A percentile compares a stretch with the other conserved stretches of the same genome.
These are phyloP conservation scores for Sechiopsis laciniata DNA, from an alignment of 306 rosid genomes.

Conservation along the genomic window DNA sequence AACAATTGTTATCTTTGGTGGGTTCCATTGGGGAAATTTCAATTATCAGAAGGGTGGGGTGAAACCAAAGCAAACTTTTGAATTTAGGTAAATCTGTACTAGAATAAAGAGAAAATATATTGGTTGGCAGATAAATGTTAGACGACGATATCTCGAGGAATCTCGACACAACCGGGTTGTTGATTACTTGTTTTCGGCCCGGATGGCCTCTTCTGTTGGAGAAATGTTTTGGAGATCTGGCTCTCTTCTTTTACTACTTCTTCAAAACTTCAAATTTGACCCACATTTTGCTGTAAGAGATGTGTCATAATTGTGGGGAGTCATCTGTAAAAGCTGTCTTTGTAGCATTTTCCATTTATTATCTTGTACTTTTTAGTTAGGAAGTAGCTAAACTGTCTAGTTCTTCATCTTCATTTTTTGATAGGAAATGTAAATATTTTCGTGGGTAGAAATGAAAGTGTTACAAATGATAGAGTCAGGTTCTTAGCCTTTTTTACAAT, in stretches of 20 bases:
- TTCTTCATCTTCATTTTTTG: not conserved
- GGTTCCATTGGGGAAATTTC: slow-evolving; percentile 51
- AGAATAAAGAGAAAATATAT: not conserved
- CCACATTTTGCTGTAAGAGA: slow-evolving; percentile 34
- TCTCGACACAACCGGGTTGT: not conserved
- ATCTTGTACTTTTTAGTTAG: slow-evolving; percentile 1
- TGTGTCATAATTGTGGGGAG: slow-evolving; percentile 25
- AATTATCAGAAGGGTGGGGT: not conserved
- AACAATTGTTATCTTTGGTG: slow-evolving; percentile 42
- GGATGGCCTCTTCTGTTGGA: slow-evolving; percentile 27
- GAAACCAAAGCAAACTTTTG: slow-evolving; percentile 19
- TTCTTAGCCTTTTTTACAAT: too few relatives aligned
- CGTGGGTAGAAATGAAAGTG: too few relatives aligned
- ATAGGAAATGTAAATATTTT: too few relatives aligned
- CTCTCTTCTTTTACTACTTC: not conserved
- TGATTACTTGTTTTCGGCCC: not conserved
- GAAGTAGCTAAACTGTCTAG: not conserved
- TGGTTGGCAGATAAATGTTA: not conserved
- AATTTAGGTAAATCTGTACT: slow-evolving; percentile 5
- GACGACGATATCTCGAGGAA: not conserved
- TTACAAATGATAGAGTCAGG: too few relatives aligned
- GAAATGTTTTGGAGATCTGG: not conserved
- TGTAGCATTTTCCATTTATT: not conserved
- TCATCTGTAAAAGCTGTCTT: slow-evolving; percentile 7
- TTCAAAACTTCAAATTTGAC: slow-evolving; percentile 34